These are phyloP conservation scores for Verticillium dahliae DNA, from an alignment of 2,329 filamentous ascomycete genomes.

Conservation along the genomic window DNA sequence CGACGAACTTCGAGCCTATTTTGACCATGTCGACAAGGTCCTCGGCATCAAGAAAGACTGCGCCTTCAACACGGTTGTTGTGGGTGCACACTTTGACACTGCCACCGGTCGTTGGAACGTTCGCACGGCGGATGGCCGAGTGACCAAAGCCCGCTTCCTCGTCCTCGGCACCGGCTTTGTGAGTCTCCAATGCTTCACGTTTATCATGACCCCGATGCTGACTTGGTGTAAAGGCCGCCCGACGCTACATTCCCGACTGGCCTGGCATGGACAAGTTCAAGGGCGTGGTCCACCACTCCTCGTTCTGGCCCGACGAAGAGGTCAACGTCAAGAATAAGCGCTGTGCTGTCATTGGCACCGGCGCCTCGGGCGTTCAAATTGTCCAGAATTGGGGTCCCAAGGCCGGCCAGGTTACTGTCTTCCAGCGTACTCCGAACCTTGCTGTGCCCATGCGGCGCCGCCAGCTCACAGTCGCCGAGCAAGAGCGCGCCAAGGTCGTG, in stretches of 20 bases:
- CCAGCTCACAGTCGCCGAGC: conserved; percentile 35
- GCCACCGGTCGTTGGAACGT: conserved; percentile 40
- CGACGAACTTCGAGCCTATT: conserved; percentile 48
- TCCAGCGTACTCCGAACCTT: conserved; percentile 62
- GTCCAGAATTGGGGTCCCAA: conserved; percentile 52
- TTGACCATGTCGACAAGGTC: conserved; percentile 51
- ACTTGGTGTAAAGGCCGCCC: conserved; percentile 35
- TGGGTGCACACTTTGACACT: conserved; percentile 44
- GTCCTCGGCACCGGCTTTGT: conserved; percentile 48
- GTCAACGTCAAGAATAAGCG: conserved; percentile 52
- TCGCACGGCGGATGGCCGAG: conserved; percentile 41
- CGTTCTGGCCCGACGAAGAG: conserved; percentile 52
- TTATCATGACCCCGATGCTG: not conserved
- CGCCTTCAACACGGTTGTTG: conserved; percentile 49
- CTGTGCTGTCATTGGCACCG: conserved; percentile 58
- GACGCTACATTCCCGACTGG: conserved; percentile 55
- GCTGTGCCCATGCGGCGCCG: conserved; percentile 48
- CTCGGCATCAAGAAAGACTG: conserved; percentile 49
- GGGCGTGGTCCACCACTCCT: conserved; percentile 52
- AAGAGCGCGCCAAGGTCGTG: conserved; percentile 34
- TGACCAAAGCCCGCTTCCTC: conserved; percentile 42
- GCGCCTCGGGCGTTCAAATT: conserved; percentile 58
- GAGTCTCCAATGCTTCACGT: conserved; percentile 7
- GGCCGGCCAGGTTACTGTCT: conserved; percentile 48
- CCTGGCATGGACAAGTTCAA: conserved; percentile 53